Percentiles rank a stretch among this genome's conserved stretches.
These are phyloP conservation scores for Tilletia horrida DNA, from an alignment of 1,284 basidiomycete species.

Conservation along the genomic window DNA sequence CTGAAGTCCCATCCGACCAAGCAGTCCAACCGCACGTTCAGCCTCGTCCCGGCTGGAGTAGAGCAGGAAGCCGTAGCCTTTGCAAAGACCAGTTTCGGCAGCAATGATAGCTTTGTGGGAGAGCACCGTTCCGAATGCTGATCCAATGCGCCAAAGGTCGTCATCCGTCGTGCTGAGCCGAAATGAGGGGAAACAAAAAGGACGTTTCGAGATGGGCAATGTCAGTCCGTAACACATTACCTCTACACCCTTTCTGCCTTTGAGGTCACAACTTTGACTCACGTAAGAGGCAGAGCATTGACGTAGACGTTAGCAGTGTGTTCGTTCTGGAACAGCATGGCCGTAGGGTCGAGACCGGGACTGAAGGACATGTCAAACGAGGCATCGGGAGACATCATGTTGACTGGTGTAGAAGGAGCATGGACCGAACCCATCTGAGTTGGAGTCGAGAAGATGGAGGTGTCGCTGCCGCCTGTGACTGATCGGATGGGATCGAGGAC, in stretches of 20 bases:
- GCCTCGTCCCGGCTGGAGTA: slow-evolving; percentile 40
- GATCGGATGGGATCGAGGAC: too few relatives aligned
- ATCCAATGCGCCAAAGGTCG: slow-evolving; percentile 35
- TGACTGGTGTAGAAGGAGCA: too few relatives aligned
- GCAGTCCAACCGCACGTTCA: slow-evolving; percentile 32
- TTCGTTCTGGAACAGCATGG: slow-evolving; percentile 22
- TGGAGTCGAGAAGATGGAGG: too few relatives aligned
- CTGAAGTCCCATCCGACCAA: slow-evolving; percentile 34
- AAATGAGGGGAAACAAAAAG: neutral
- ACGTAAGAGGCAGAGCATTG: slow-evolving; percentile 39
- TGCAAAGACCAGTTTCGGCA: slow-evolving; percentile 41
- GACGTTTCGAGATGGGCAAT: neutral
- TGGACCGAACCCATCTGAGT: too few relatives aligned
- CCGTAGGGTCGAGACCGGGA: neutral
- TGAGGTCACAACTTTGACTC: too few relatives aligned
- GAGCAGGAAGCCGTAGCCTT: slow-evolving; percentile 47
- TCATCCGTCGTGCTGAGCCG: slow-evolving; percentile 37
- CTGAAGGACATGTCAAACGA: neutral
- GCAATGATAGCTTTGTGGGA: slow-evolving; percentile 51
- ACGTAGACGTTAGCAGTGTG: slow-evolving; percentile 37
- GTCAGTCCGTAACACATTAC: too few relatives aligned
- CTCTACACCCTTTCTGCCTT: too few relatives aligned
- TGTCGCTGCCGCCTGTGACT: too few relatives aligned
- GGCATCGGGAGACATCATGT: too few relatives aligned
- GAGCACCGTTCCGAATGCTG: slow-evolving; percentile 41